Base-by-base conservation (phyloP, 176 grass and related monocot genomes). In the Phoenix dactylifera region DNA sequence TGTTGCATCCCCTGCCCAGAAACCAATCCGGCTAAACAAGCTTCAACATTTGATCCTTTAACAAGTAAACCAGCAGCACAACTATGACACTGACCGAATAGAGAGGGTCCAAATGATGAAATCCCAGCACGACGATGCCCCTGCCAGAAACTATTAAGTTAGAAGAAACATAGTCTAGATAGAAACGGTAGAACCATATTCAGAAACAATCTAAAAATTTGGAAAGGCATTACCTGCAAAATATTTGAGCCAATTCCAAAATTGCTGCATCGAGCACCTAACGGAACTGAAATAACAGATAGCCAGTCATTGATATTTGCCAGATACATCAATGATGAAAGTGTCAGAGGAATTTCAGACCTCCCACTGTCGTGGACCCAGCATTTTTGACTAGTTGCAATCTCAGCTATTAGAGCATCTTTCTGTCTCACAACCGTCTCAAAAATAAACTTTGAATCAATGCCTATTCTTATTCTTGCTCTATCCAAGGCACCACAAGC, bases 391-490 rank as follows among this genome's bases (percentile, higher is more conserved):
- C 50, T 49, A 51, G 62, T 62, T 16, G 57, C 28, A 62, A 65
- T 18, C 57, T 80, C 77, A 15, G 77, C 70, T 49, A 80, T 26
- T 18, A 80, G 64, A 69, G 44, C 51, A 57, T 74, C 70, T 74
- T 72, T 80, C 18, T 80, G 56, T 20, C 77, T 26, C 16, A 69
- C 30, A 9, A 22, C 28, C 4, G 63, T 80, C 70, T 80, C 77
- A 24, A 80, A 69, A 6, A 30, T 69, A 55, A 80, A 59, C 52
- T 15, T 74, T 4, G 77, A 61, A 59, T 50, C 55, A 18, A 80
- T 54, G 7, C 77, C 77, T 9, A 28, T 68, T 68, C n/a, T 80
- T 51, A 30, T 63, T 32, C 77, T 56, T 32, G 18, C 64, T 54
- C 17, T 57, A 71, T 74, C 63, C 12, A 74, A 57, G 17, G 49